Evolutionary conservation across 164 flowering plant species (phyloP), one percentile per base, ranked within the genome.

Genomic region (Sextonia rubra): DNA sequence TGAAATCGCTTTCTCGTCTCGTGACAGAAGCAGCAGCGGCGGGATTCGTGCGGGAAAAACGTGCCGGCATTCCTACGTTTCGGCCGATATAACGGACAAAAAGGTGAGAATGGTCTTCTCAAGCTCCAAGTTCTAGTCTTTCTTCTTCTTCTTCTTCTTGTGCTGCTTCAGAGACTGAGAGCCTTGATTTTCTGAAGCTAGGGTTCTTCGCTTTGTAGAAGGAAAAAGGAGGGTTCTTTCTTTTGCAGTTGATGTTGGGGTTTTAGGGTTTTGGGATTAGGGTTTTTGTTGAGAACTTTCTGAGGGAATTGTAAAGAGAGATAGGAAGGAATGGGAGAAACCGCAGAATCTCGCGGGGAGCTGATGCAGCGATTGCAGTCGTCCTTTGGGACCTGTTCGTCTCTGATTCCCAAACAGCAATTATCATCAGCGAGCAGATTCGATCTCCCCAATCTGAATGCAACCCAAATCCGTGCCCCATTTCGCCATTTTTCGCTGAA

Each of bases 311-410:
- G n/a, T 20, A 52, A 47, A 0, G 5, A 52, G 58, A 52, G n/a
- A 18, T 15, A 23, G 37, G 63, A 24, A 29, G 26, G 80, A 82
- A 88, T 89, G 92, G 94, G 81, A 69, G 93, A 85, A 18, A 81
- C 78, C 63, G 92, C 83, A 55, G 89, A 85, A 66, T 79, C 74
- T 65, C 81, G 79, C 7, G 60, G 44, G 70, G 86, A 84, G 69
- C 65, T 76, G 81, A 81, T 83, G 74, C 89, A 83, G 56, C 82
- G 90, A 60, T 80, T 89, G 23, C 97, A 88, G 66, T 86, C 89
- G 22, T 85, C 97, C 1, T 86, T 89, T 69, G 96, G 88, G 11
- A 78, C 86, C 32, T 84, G 85, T 37, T 80, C 87, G 0, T 82
- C 82, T 64, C 79, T 84, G 0, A 22, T 82, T 69, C 79, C 83